A percentile compares a stretch with the other conserved stretches of the same genome.
Conservation (phyloP, 2,329 filamentous ascomycete genomes). For the Ascochyta fabae region DNA sequence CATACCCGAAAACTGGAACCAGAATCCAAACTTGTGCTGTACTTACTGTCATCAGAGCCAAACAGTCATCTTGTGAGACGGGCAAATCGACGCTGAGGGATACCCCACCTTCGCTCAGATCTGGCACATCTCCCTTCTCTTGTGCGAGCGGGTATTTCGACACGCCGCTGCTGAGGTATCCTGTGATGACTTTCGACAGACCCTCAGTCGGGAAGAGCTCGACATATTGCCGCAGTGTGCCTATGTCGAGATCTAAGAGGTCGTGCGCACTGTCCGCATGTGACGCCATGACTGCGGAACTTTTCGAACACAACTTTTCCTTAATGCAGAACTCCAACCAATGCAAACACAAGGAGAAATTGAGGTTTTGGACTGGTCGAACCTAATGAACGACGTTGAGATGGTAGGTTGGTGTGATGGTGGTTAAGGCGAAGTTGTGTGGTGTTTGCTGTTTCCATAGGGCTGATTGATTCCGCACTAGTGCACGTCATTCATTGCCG, state of each 20-base stretch:
- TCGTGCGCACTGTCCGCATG: slow-evolving; percentile 47
- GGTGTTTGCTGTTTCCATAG: slow-evolving; percentile 34
- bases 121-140: slow-evolving; percentile 43
- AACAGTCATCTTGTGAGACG: slow-evolving; percentile 76
- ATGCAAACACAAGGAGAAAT: neutral
- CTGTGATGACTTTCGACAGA: slow-evolving; percentile 79
- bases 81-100: slow-evolving; percentile 56
- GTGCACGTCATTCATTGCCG: slow-evolving; percentile 38
- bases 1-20: too few species aligned
- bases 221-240: slow-evolving; percentile 80
- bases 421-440: slow-evolving; percentile 19
- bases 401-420: slow-evolving; percentile 2
- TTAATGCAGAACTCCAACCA: slow-evolving; percentile 4
- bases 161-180: slow-evolving; percentile 80
- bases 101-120: slow-evolving; percentile 55
- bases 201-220: slow-evolving; percentile 84
- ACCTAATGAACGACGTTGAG: slow-evolving; percentile 6
- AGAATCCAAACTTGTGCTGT: too few species aligned
- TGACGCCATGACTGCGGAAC: slow-evolving; percentile 39
- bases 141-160: slow-evolving; percentile 75
- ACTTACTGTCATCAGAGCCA: slow-evolving; percentile 73
- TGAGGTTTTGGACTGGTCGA: neutral
- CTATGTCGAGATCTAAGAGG: slow-evolving; percentile 73
- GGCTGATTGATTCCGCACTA: slow-evolving; percentile 35
- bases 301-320: slow-evolving; percentile 5